These are phyloP conservation scores for Pythium guiyangense DNA, from an alignment of 352 stramenopile genomes.

Conservation along the genomic window DNA sequence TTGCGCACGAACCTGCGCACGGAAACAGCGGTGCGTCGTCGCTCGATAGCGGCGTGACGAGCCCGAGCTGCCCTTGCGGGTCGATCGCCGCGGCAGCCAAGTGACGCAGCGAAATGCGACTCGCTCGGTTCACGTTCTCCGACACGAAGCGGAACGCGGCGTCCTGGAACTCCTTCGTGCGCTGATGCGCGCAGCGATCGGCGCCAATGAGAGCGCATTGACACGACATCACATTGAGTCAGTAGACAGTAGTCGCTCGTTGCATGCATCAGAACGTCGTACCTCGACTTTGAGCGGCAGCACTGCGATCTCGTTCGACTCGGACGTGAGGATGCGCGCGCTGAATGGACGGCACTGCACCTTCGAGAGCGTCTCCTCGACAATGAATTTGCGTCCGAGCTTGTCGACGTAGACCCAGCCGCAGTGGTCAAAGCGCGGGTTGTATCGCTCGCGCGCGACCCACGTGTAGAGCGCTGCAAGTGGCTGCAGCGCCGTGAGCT, in stretches of 20 bases:
- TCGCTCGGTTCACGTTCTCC: constrained; percentile 41
- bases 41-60: not conserved
- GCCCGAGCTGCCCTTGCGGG: constrained; percentile 14
- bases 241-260: not conserved
- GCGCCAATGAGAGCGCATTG: not conserved
- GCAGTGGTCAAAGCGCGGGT: constrained; percentile 78
- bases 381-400: constrained; percentile 76
- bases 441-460: constrained; percentile 40
- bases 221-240: not conserved
- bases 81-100: constrained; percentile 43
- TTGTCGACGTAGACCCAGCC: constrained; percentile 80
- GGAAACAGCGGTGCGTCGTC: constrained; percentile 30
- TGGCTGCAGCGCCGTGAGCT: constrained; percentile 68
- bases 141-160: constrained; percentile 51
- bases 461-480: constrained; percentile 66
- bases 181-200: constrained; percentile 16
- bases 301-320: constrained; percentile 74
- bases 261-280: not conserved
- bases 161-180: constrained; percentile 62
- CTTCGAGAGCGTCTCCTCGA: constrained; percentile 77
- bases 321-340: constrained; percentile 63
- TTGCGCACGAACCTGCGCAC: constrained; percentile 29
- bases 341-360: constrained; percentile 80
- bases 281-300: constrained; percentile 61
- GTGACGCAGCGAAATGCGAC: constrained; percentile 61